These are phyloP conservation scores for Aspergillus vadensis DNA, from an alignment of 2,329 filamentous ascomycete genomes.

Conservation along the genomic window DNA sequence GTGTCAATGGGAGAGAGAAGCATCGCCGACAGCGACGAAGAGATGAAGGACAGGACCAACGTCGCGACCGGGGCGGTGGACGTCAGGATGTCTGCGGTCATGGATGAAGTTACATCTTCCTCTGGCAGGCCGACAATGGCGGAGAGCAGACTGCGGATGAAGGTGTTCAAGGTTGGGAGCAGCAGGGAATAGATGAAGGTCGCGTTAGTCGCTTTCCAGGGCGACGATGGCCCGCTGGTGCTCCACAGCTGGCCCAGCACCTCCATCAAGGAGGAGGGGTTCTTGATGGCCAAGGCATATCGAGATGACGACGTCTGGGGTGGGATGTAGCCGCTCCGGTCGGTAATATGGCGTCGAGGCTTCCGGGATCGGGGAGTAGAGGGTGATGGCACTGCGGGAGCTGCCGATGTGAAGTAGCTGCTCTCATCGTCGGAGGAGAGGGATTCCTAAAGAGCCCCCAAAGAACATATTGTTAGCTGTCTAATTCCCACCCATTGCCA, in stretches of 20 bases:
- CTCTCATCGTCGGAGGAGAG: slow-evolving; percentile 71
- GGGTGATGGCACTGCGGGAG: slow-evolving; percentile 45
- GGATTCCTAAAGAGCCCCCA: slow-evolving; percentile 29
- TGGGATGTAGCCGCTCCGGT: slow-evolving; percentile 49
- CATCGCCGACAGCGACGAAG: slow-evolving; percentile 71
- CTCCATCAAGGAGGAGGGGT: slow-evolving; percentile 79
- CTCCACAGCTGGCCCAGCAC: slow-evolving; percentile 86
- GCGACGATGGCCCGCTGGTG: slow-evolving; percentile 84
- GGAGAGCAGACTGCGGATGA: slow-evolving; percentile 86
- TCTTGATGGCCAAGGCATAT: slow-evolving; percentile 70
- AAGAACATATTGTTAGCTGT: not conserved
- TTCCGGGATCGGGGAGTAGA: slow-evolving; percentile 44
- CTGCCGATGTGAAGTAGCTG: slow-evolving; percentile 76
- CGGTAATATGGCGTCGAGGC: slow-evolving; percentile 45
- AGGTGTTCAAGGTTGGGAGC: slow-evolving; percentile 84
- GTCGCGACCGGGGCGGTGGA: slow-evolving; percentile 81
- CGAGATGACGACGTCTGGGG: slow-evolving; percentile 43
- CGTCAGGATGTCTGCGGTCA: slow-evolving; percentile 72
- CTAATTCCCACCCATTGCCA: not conserved
- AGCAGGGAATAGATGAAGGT: slow-evolving; percentile 90
- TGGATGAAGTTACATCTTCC: slow-evolving; percentile 57
- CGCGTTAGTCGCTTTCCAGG: slow-evolving; percentile 91
- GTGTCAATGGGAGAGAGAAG: slow-evolving; percentile 86
- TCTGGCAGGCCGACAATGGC: slow-evolving; percentile 90
- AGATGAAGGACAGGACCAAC: slow-evolving; percentile 69